Evolutionary conservation across 1,139 yeast genomes (phyloP), one percentile per base, ranked within the genome.

Genomic region (Pichia sp.): DNA sequence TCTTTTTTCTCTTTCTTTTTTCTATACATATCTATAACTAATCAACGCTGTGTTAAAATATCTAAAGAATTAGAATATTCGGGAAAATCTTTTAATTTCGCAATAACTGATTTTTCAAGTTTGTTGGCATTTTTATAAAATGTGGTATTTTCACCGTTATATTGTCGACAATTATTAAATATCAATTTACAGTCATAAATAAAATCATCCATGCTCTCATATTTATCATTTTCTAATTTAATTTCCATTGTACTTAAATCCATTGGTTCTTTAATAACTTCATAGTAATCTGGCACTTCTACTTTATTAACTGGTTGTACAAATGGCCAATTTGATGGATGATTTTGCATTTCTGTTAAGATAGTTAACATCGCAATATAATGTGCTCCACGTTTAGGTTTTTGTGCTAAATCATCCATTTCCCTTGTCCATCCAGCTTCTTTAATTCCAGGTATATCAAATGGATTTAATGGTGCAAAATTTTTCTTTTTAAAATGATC

Each of bases 311-410:
- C 98, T 1, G 98, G 96, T 46, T 80, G 84, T 30, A 90, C 78
- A 65, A 94, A 94, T 28, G 99, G 98, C 98, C 98, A 92, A n/a
- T 97, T 94, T 2, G 96, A 86, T 0, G 97, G 95, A 62, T 92
- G 96, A 61, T 86, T 87, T 58, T 87, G 95, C 69, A 92, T 66
- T 61, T 92, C 99, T 8, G 87, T 78, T 41, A 92, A 73, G 27
- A 92, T 65, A 41, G 89, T 87, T 56, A 87, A 90, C 95, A 92
- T 87, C 53, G 86, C 85, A 40, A 94, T 92, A 67, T 87, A 87
- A 67, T 92, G 97, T 7, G 97, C 96, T 0, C 95, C 90, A 45
- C 97, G 72, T 62, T 89, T 89, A 2, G 98, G 98, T 59, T 87
- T 78, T 57, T 95, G 92, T 0, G 98, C 97, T 51, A 94, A 69